phyloP scores from a whole-genome alignment of 2,329 filamentous ascomycete genomes.

The Ascochyta fabae region DNA sequence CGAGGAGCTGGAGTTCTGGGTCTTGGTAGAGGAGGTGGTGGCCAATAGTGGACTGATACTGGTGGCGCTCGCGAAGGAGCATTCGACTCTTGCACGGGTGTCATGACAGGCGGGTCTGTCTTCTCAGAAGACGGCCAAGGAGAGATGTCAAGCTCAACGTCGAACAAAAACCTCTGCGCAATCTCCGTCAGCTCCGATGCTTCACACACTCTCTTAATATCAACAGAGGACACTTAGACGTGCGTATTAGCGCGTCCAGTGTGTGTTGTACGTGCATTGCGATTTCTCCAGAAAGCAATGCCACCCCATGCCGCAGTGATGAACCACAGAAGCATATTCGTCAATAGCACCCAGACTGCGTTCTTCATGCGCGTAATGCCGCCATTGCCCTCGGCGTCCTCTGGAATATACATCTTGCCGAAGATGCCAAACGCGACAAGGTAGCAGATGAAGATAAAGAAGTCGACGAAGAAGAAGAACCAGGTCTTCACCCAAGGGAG shows the following conservation, averaged over 20 bases:
- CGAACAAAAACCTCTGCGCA: constrained; percentile 11
- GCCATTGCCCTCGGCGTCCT: constrained; percentile 67
- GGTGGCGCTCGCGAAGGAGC: not conserved
- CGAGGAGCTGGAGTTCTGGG: not conserved
- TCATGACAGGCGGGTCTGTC: not conserved
- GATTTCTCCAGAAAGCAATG: constrained; percentile 61
- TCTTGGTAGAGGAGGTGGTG: not conserved
- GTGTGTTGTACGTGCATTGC: constrained; percentile 38
- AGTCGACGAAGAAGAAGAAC: constrained; percentile 71
- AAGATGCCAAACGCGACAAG: constrained; percentile 84
- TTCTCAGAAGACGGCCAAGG: constrained; percentile 8
- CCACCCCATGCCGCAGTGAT: constrained; percentile 63
- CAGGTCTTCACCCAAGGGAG: constrained; percentile 62
- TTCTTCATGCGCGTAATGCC: constrained; percentile 80
- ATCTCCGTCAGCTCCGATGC: constrained; percentile 4
- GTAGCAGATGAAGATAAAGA: constrained; percentile 76
- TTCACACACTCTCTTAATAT: constrained; percentile 1
- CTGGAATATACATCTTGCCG: constrained; percentile 77
- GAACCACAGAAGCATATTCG: constrained; percentile 78
- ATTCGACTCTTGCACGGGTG: not conserved
- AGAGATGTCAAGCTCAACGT: constrained; percentile 11
- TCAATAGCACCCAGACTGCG: constrained; percentile 82
- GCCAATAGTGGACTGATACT: not conserved
- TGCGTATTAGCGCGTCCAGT: constrained; percentile 29
- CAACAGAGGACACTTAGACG: constrained; percentile 24